These are phyloP conservation scores for Colletotrichum lini DNA, from an alignment of 2,329 filamentous ascomycete species.

Conservation along the genomic window DNA sequence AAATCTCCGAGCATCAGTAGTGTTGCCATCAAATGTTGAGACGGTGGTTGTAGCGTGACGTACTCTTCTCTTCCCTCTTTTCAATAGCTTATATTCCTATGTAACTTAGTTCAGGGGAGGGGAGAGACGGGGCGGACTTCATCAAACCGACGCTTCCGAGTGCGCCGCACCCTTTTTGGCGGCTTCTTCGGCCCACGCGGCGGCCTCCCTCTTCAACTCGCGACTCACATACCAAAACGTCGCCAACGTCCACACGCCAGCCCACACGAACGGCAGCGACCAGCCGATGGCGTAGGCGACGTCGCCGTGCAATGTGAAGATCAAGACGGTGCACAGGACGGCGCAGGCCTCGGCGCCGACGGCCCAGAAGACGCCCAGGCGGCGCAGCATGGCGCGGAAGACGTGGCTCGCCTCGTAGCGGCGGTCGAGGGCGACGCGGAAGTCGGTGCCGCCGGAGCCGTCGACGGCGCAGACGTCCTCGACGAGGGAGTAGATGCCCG, in stretches of 20 bases:
- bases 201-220: constrained; percentile 46
- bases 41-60: no score
- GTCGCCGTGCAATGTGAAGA: constrained; percentile 45
- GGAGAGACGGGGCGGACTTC: no score
- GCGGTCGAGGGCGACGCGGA: constrained; percentile 64
- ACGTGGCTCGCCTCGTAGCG: constrained; percentile 67
- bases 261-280: constrained; percentile 47
- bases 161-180: neutral
- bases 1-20: constrained; percentile 6
- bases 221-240: constrained; percentile 48
- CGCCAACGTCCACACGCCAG: constrained; percentile 45
- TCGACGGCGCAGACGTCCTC: constrained; percentile 69
- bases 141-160: neutral
- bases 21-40: neutral
- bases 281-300: constrained; percentile 46
- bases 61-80: no score
- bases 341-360: constrained; percentile 46
- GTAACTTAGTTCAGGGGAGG: no score
- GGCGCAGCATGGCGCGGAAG: constrained; percentile 67
- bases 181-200: constrained; percentile 47
- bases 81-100: no score
- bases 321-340: constrained; percentile 45
- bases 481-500: constrained; percentile 67
- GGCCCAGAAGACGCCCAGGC: constrained; percentile 67
- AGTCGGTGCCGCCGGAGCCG: constrained; percentile 66